Base-by-base conservation (phyloP, 768 basidiomycete genomes). In the Candolleomyces eurysporus region DNA sequence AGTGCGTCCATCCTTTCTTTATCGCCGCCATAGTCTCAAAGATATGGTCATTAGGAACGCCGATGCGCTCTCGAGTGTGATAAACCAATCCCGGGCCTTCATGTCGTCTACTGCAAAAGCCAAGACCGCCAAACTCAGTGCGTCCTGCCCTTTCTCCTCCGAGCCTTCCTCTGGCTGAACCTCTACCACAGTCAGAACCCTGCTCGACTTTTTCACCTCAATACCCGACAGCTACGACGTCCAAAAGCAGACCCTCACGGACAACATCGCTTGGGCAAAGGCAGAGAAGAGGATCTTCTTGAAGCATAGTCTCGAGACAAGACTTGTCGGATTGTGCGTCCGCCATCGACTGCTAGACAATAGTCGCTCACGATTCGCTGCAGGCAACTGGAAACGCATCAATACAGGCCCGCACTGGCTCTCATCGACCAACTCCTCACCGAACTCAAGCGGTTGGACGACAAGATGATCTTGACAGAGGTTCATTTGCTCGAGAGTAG, bases 401-500 rank as follows among this genome's bases (percentile, higher is more conserved):
- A 91, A 66, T 92, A 86, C 79, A 88, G 90, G 67, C 82, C 86
- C 0, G 94, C 96, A 0, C 81, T 98, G 14, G 68, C 83, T 0
- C 82, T 94, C 54, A 95, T 98, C 64, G 94, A 96, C 62, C 79
- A 81, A 0, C 84, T 99, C n/a, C 81, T 98, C 39, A 89, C 89
- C 1, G 97, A 98, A 73, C 84, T 99, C 19, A 94, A 92, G 75
- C 85, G 89, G 26, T 79, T 99, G 30, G 96, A 99, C 72, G 97
- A 98, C 77, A 98, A 98, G 80, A 90, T 96, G 85, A 92, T 98
- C 63, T 82, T 99, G 32, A 98, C 96, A 3, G 96, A 98, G 71
- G 95, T 98, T 0, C 95, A 96, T 68, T 82, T 99, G 9, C 83
- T 98, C 43, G 96, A 99, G 75, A 92, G 92, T 60, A 78, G 94